phyloP scores from a whole-genome alignment of 495 filamentous ascomycete genomes.

The Daldinia vernicosa region DNA sequence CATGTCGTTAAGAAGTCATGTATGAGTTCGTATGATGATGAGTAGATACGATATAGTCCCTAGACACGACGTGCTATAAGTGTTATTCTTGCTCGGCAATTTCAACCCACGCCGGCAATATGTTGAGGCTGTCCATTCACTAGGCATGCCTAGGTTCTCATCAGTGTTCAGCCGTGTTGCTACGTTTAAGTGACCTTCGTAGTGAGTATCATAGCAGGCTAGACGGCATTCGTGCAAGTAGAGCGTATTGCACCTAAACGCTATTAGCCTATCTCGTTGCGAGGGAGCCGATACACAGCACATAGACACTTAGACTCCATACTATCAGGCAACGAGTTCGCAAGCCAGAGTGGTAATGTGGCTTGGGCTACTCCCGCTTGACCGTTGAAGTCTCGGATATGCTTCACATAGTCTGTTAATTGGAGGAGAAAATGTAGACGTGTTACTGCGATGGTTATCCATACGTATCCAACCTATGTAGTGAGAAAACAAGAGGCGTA shows the following conservation, averaged over 20 bases:
- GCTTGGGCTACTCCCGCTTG: slow-evolving; percentile 42
- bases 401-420: slow-evolving; percentile 32
- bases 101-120: background rate
- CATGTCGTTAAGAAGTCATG: background rate
- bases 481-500: slow-evolving; percentile 22
- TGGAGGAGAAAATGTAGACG: slow-evolving; percentile 11
- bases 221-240: slow-evolving; percentile 7
- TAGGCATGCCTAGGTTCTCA: background rate
- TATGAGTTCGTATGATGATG: slow-evolving; percentile 1
- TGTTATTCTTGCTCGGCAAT: background rate
- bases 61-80: background rate
- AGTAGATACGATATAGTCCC: background rate
- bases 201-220: slow-evolving; percentile 6
- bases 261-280: slow-evolving; percentile 10
- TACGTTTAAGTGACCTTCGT: slow-evolving; percentile 3
- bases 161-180: slow-evolving; percentile 30
- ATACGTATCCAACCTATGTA: slow-evolving; percentile 6
- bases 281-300: slow-evolving; percentile 1
- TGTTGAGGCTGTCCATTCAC: background rate
- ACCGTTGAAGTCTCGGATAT: slow-evolving; percentile 38
- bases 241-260: slow-evolving; percentile 8
- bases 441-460: slow-evolving; percentile 23
- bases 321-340: slow-evolving; percentile 6
- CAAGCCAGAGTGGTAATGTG: slow-evolving; percentile 33
- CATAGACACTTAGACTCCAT: slow-evolving; percentile 3